Conservation (phyloP, 345 rosid species). For the Eucalyptus grandis region DNA sequence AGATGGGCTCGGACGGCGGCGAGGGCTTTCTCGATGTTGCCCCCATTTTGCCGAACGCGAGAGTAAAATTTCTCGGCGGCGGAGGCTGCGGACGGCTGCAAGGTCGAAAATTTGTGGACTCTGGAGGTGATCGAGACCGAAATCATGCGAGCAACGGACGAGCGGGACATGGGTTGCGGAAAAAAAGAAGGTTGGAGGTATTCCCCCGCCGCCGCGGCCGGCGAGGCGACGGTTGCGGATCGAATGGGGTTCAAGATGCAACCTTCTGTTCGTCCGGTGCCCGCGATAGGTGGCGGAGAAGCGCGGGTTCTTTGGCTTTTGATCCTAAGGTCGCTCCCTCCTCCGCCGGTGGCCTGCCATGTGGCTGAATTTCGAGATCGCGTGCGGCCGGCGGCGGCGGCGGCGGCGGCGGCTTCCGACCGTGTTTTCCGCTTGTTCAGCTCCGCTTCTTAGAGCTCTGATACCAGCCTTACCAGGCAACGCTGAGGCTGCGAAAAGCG, state of each 20-base stretch:
- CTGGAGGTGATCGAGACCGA: constrained; percentile 6
- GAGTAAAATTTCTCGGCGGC: constrained; percentile 25
- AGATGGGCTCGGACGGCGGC: constrained; percentile 22
- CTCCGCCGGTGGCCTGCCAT: background rate
- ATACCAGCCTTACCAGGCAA: background rate
- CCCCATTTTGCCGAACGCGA: constrained; percentile 18
- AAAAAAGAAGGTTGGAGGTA: background rate
- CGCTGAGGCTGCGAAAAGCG: background rate
- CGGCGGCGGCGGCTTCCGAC: background rate
- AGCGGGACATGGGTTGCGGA: background rate
- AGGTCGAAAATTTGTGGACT: constrained; percentile 11
- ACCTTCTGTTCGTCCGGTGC: background rate
- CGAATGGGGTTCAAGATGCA: background rate
- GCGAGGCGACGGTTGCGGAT: background rate
- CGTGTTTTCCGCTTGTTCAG: background rate
- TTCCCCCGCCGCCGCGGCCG: background rate
- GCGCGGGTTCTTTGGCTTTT: background rate
- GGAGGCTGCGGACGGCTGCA: constrained; percentile 14
- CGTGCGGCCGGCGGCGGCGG: background rate
- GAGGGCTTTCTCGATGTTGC: constrained; percentile 37
- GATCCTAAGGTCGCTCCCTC: background rate
- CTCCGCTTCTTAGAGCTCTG: background rate
- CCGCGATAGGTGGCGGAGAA: background rate
- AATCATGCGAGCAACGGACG: background rate
- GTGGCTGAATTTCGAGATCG: background rate